Evolutionary conservation across 768 basidiomycete species (phyloP), one percentile per base, ranked within the genome.

Genomic region (Xerocomus spinulosus): DNA sequence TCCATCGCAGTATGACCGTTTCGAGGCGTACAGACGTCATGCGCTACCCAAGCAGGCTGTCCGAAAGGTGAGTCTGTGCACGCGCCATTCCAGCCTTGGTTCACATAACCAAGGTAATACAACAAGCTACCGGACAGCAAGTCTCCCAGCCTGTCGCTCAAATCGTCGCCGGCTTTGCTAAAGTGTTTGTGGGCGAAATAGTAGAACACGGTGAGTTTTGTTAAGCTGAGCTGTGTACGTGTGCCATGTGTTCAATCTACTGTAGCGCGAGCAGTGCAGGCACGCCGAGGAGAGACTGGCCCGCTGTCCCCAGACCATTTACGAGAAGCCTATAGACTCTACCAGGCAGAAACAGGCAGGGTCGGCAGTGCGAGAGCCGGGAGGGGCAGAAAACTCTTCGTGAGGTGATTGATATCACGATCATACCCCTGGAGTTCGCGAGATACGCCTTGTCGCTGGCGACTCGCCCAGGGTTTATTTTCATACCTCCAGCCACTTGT

Each of bases 161-260:
- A 53, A 81, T 93, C 36, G 85, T 94, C 3, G 90, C 91, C 5
- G 92, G 92, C 51, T 87, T 95, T 48, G 78, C 80, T 13, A 95
- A 94, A 60, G 90, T 95, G 0, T 95, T 93, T 51, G 90, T 95
- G 3, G 92, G 92, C 3, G 92, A 94, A 64, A 87, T 95, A 5
- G 79, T 93, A 15, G 92, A 93, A 61, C 87, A 86, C 69, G 91
- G 91, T 89, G 41, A 46, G 36, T 9, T 17, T 1, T 15, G 8
- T 45, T 18, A 7, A 10, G 25, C 26, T 4, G 17, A n/a, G 20
- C 3, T 18, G 5, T 41, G 4, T 15, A 21, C 17, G 13, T 21
- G 12, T 20, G 18, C 24, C 41, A 28, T 37, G 32, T 18, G 0
- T 23, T 28, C 23, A 24, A 20, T 23, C 20, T 25, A 12, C 17